A percentile compares a stretch with the other conserved stretches of the same genome.
Evolutionary conservation across 345 rosid genomes (phyloP).

Genomic region (Sonneratia caseolaris): DNA sequence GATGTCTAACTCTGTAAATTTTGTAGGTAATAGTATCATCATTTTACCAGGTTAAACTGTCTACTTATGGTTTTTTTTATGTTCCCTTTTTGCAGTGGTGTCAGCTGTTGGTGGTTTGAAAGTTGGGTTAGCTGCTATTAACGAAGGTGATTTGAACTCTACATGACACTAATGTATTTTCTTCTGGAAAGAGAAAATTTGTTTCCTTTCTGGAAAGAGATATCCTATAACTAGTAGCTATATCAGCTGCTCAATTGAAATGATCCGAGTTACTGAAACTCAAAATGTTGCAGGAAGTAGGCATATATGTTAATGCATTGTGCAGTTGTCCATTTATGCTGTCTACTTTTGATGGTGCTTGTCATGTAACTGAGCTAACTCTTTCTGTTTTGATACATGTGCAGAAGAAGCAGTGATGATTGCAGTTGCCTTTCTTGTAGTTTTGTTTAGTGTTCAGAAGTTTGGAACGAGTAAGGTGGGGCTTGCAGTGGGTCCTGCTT

Average conservation of each 20-base stretch:
- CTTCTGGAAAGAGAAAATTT: not conserved
- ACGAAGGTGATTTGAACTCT: slow-evolving; percentile 44
- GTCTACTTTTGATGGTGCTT: not conserved
- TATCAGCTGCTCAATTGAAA: not conserved
- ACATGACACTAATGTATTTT: not conserved
- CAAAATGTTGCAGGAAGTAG: not conserved
- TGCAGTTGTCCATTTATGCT: not conserved
- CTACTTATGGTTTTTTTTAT: slow-evolving; percentile 8
- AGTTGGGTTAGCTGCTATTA: slow-evolving; percentile 66
- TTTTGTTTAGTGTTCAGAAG: slow-evolving; percentile 92
- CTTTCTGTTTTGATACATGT: slow-evolving; percentile 16
- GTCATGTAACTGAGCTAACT: slow-evolving; percentile 17
- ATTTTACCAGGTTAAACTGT: slow-evolving; percentile 10
- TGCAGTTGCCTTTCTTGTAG: slow-evolving; percentile 80
- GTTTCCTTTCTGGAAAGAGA: not conserved
- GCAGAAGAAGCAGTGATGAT: slow-evolving; percentile 94
- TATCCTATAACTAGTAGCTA: not conserved
- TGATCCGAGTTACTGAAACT: not conserved
- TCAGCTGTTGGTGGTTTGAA: slow-evolving; percentile 97
- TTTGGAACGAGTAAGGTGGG: slow-evolving; percentile 99
- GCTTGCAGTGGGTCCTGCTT: slow-evolving; percentile 85
- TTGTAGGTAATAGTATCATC: not conserved
- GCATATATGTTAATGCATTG: not conserved
- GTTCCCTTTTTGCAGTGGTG: slow-evolving; percentile 51
- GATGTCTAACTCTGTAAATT: not conserved